A percentile compares a stretch with the other conserved stretches of the same genome.
Evolutionary conservation across 305 asterid species (phyloP).

Genomic region (Ilex paraguariensis): DNA sequence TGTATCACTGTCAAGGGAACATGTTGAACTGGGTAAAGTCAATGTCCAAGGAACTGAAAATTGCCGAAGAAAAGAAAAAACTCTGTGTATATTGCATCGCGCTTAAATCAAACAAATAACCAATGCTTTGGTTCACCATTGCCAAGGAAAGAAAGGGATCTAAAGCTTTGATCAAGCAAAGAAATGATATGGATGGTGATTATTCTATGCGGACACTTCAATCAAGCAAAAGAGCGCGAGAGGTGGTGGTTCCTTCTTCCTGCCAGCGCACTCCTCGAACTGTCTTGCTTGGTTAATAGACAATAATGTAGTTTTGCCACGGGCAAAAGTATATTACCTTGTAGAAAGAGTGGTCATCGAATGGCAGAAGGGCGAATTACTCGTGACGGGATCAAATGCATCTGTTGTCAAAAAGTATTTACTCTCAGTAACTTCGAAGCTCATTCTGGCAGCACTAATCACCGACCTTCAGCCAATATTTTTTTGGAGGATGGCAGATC

Average conservation of each 20-base stretch:
- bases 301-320: slow-evolving; percentile 48
- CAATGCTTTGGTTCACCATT: too few species aligned
- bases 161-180: too few species aligned
- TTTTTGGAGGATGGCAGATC: slow-evolving; percentile 79
- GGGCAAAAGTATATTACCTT: slow-evolving; percentile 59
- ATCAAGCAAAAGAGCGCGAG: slow-evolving; percentile 50
- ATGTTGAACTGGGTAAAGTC: too few species aligned
- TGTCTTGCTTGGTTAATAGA: slow-evolving; percentile 71
- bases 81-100: too few species aligned
- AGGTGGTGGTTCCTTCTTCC: slow-evolving; percentile 33
- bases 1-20: too few species aligned
- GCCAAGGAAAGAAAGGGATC: too few species aligned
- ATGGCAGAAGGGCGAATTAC: slow-evolving; percentile 61
- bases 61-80: too few species aligned
- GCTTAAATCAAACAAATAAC: too few species aligned
- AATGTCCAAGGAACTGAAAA: too few species aligned
- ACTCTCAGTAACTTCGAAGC: slow-evolving; percentile 52
- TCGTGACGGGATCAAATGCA: slow-evolving; percentile 82
- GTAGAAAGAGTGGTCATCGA: slow-evolving; percentile 20
- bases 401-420: slow-evolving; percentile 56
- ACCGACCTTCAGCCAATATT: slow-evolving; percentile 58
- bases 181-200: too few species aligned
- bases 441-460: slow-evolving; percentile 66
- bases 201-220: slow-evolving; percentile 8
- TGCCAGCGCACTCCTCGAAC: slow-evolving; percentile 50